A percentile compares a stretch with the other conserved stretches of the same genome.
Conservation (phyloP, 805 yeast genomes). For the Wickerhamiella sergipiensis region DNA sequence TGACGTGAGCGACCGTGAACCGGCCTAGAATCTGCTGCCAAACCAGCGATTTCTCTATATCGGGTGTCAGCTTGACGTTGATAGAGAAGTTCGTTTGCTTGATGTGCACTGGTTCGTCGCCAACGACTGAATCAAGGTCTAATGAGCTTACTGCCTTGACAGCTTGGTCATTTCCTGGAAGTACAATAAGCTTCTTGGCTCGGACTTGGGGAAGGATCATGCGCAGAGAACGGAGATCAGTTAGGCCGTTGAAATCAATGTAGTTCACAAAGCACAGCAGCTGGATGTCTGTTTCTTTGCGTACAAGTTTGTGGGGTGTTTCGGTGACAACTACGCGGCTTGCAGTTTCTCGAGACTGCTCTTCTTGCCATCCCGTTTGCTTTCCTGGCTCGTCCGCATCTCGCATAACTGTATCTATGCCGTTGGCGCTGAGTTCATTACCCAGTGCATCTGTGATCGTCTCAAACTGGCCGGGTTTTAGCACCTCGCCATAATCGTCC, state of each 20-base stretch:
- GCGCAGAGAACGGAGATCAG: slow-evolving; percentile 68
- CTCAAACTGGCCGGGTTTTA: slow-evolving; percentile 35
- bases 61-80: slow-evolving; percentile 48
- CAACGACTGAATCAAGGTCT: slow-evolving; percentile 4
- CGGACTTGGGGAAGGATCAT: slow-evolving; percentile 66
- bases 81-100: slow-evolving; percentile 13
- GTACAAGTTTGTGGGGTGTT: slow-evolving; percentile 35
- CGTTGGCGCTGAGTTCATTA: neutral
- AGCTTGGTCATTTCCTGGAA: slow-evolving; percentile 26
- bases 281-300: slow-evolving; percentile 26
- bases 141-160: slow-evolving; percentile 6
- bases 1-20: slow-evolving; percentile 67
- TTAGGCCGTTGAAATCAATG: slow-evolving; percentile 72
- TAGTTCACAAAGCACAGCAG: slow-evolving; percentile 60
- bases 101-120: slow-evolving; percentile 5
- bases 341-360: slow-evolving; percentile 1
- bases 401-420: neutral
- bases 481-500: slow-evolving; percentile 81
- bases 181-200: slow-evolving; percentile 56
- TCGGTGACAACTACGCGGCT: slow-evolving; percentile 1
- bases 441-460: slow-evolving; percentile 4
- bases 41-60: slow-evolving; percentile 41
- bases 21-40: slow-evolving; percentile 85
- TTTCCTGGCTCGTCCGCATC: slow-evolving; percentile 1
- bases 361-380: slow-evolving; percentile 3